Conservation (phyloP, 73 alveolate genomes). For the Paraurostyla sp. region DNA sequence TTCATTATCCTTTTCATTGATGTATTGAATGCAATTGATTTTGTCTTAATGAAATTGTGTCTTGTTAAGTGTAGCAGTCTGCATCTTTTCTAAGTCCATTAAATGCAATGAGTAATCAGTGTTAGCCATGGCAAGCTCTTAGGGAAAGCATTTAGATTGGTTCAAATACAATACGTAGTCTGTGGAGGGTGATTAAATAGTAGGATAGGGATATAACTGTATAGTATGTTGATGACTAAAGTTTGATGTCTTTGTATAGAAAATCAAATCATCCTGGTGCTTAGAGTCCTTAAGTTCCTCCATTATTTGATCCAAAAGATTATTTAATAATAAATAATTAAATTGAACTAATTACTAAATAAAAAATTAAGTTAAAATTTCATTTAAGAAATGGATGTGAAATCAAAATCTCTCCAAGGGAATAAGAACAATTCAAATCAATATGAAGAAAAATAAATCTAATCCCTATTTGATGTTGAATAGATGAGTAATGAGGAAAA, state of each 20-base stretch:
- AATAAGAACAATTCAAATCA: too few relatives aligned
- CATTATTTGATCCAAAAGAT: background rate
- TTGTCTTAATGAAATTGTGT: conserved; percentile 34
- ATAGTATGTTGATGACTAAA: background rate
- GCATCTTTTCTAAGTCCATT: background rate
- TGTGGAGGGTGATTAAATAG: too few relatives aligned
- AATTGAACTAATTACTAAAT: background rate
- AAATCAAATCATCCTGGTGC: background rate
- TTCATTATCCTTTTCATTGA: background rate
- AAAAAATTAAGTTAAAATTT: too few relatives aligned
- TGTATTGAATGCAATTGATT: background rate
- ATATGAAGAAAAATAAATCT: background rate
- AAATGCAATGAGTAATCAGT: conserved; percentile 26
- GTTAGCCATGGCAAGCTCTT: conserved; percentile 50
- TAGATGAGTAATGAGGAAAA: background rate
- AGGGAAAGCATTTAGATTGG: background rate
- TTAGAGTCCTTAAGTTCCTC: background rate
- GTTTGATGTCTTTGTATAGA: background rate
- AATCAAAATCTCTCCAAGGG: too few relatives aligned
- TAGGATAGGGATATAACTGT: background rate
- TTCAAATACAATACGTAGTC: too few relatives aligned
- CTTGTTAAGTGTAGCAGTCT: background rate
- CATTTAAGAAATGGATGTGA: too few relatives aligned
- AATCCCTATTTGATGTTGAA: background rate
- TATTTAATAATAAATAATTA: background rate